Percentiles rank a stretch among this genome's conserved stretches.
phyloP scores from a whole-genome alignment of 2,329 filamentous ascomycete genomes.

The Xylaria sp. region DNA sequence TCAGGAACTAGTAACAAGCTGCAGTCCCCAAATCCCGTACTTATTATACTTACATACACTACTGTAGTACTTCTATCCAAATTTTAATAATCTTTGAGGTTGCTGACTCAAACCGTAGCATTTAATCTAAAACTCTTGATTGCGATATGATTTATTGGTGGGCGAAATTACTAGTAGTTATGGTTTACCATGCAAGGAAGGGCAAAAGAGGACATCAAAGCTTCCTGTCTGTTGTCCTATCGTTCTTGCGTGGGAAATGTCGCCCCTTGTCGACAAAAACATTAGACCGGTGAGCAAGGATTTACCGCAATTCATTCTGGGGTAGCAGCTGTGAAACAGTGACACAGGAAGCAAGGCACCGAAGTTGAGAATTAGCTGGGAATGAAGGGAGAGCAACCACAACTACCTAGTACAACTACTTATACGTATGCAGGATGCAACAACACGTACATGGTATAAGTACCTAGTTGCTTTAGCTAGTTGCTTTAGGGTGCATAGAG shows the following conservation, averaged over 20 bases:
- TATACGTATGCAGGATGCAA: slow-evolving; percentile 12
- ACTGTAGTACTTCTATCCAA: not conserved
- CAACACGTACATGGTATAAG: no score
- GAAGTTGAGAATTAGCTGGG: not conserved
- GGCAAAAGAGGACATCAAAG: not conserved
- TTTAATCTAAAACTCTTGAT: not conserved
- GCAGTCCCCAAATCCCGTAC: not conserved
- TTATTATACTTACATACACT: no score
- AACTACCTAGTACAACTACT: no score
- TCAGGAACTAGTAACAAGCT: not conserved
- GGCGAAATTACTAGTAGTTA: not conserved
- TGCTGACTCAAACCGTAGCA: slow-evolving; percentile 4
- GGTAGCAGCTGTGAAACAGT: slow-evolving; percentile 14
- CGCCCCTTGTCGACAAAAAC: not conserved
- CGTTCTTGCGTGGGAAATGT: slow-evolving; percentile 4
- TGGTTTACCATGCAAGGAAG: slow-evolving; percentile 6
- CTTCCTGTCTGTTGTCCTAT: not conserved
- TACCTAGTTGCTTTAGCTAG: no score
- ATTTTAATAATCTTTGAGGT: not conserved
- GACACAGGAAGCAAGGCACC: slow-evolving; percentile 14
- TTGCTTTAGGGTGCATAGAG: not conserved
- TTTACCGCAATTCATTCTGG: not conserved
- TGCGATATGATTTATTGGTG: slow-evolving; percentile 21
- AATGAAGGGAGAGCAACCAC: not conserved
- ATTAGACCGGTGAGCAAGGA: slow-evolving; percentile 25